Conservation (phyloP, 2,329 filamentous ascomycete species). For the Aureobasidium musti region DNA sequence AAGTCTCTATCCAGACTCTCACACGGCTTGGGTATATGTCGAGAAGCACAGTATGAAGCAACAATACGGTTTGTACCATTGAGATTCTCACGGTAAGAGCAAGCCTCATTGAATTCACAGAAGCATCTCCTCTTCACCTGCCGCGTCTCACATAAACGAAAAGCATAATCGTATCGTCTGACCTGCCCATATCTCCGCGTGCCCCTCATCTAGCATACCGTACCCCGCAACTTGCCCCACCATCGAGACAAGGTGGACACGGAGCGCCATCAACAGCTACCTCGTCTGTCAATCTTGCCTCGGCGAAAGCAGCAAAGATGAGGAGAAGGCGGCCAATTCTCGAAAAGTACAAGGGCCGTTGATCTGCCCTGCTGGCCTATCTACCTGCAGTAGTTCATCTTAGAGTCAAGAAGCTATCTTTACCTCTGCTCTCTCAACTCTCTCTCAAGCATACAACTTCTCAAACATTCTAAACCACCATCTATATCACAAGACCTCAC, state of each 20-base stretch:
- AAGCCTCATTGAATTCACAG: neutral
- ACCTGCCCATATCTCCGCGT: neutral
- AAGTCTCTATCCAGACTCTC: neutral
- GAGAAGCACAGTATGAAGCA: neutral
- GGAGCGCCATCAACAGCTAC: neutral
- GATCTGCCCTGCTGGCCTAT: neutral
- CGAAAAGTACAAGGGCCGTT: neutral
- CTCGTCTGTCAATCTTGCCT: neutral
- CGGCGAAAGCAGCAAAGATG: neutral
- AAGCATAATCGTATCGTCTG: constrained; percentile 18
- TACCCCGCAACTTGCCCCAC: constrained; percentile 24
- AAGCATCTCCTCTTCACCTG: neutral
- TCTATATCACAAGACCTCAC: neutral
- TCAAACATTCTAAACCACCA: neutral
- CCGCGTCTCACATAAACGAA: neutral
- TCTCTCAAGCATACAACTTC: neutral
- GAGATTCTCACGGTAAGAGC: neutral
- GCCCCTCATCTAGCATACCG: neutral
- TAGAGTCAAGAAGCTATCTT: neutral
- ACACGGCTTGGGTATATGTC: no score
- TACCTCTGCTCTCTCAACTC: neutral
- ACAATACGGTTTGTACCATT: no score
- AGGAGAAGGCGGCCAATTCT: neutral
- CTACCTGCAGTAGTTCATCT: constrained; percentile 17
- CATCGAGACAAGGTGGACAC: neutral